phyloP scores from a whole-genome alignment of 305 asterid species.

The Fraxinus paxiana region DNA sequence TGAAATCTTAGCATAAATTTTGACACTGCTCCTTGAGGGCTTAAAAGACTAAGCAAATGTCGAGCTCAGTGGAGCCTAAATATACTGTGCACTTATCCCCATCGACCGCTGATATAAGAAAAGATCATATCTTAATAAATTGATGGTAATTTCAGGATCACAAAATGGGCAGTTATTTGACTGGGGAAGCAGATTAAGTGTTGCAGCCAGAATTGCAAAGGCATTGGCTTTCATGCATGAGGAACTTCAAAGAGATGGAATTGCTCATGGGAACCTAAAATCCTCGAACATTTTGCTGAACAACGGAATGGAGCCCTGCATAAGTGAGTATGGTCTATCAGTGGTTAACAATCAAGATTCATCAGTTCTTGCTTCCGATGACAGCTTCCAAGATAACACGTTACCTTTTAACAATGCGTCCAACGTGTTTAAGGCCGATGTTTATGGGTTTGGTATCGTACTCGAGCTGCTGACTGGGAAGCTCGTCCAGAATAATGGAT shows the following conservation, averaged over 20 bases:
- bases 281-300: conserved; percentile 62
- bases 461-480: conserved; percentile 70
- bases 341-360: conserved; percentile 32
- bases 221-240: conserved; percentile 65
- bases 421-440: conserved; percentile 38
- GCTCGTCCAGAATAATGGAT: conserved; percentile 45
- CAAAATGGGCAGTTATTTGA: conserved; percentile 33
- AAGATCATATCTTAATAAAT: neutral
- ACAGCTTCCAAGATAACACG: conserved; percentile 24
- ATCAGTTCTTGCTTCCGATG: conserved; percentile 19
- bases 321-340: conserved; percentile 66
- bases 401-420: neutral
- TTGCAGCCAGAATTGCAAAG: conserved; percentile 43
- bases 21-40: neutral
- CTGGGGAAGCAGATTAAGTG: conserved; percentile 55
- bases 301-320: conserved; percentile 48
- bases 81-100: neutral
- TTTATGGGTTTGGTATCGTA: conserved; percentile 48
- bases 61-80: neutral
- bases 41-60: neutral
- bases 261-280: conserved; percentile 68
- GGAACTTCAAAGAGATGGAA: conserved; percentile 42
- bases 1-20: neutral
- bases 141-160: conserved; percentile 39
- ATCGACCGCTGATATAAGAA: neutral